phyloP scores from a whole-genome alignment of 2,329 filamentous ascomycete genomes.

The Mariannaea sp. region DNA sequence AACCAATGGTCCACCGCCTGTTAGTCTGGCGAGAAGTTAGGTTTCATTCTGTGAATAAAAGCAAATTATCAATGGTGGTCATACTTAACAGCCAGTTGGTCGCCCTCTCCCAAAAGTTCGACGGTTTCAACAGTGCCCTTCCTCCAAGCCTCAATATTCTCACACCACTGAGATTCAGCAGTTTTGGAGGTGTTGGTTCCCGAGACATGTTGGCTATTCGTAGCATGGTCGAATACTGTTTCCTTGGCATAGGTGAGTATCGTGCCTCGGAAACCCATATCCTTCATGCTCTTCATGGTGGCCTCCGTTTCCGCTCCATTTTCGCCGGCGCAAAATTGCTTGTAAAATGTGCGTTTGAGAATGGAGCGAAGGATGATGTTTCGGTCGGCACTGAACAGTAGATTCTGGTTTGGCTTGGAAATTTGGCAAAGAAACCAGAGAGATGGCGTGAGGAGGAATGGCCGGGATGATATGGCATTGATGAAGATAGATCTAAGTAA shows the following conservation, averaged over 20 bases:
- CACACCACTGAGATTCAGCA: constrained; percentile 45
- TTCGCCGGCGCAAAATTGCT: constrained; percentile 62
- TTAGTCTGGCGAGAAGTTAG: constrained; percentile 39
- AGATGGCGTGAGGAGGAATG: constrained; percentile 44
- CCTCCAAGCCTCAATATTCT: constrained; percentile 46
- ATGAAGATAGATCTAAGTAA: constrained; percentile 50
- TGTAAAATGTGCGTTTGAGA: constrained; percentile 56
- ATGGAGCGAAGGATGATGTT: constrained; percentile 54
- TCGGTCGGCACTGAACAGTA: constrained; percentile 50
- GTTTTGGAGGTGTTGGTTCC: constrained; percentile 45
- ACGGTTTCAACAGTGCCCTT: constrained; percentile 41
- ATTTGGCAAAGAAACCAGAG: constrained; percentile 45
- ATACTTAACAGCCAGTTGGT: constrained; percentile 47
- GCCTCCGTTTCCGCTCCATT: constrained; percentile 51
- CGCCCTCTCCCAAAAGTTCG: constrained; percentile 40
- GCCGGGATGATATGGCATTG: constrained; percentile 53
- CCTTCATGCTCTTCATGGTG: constrained; percentile 49
- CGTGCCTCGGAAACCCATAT: constrained; percentile 59
- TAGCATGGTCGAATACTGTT: constrained; percentile 47
- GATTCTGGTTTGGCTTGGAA: constrained; percentile 44
- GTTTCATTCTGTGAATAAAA: not conserved
- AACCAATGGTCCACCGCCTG: constrained; percentile 49
- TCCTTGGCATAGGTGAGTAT: constrained; percentile 60
- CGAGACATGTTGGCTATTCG: constrained; percentile 29
- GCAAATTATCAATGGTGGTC: constrained; percentile 11